Base-by-base conservation (phyloP, 805 yeast genomes). In the Candida ovalis region DNA sequence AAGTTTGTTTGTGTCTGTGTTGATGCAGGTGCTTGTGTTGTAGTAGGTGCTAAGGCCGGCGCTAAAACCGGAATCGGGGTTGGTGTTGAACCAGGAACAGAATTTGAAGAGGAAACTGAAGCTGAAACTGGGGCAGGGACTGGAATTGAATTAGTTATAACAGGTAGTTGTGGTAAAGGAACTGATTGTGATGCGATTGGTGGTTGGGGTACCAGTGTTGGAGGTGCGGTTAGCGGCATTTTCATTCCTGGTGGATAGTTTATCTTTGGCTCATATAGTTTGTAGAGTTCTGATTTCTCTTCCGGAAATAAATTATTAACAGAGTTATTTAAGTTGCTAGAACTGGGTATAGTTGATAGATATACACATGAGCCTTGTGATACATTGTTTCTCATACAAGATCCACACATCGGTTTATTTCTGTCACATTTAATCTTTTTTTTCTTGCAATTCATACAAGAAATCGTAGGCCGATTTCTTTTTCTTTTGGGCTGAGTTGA, bases 391-490 rank as follows among this genome's bases (percentile, higher is more conserved):
- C 49, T 51, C 1, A 46, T 7, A 52, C 74, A 69, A 2, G 68
- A 57, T 0, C 67, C 64, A 50, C 74, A 69, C 15, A 48, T 50
- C 8, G 73, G 74, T 55, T 62, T 60, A 9, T 40, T 45, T 23
- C 70, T 54, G 48, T 69, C 72, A 54, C 74, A 69, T 48, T 74
- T 76, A 15, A 77, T 78, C 53, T 77, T 77, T 46, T 79, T 62
- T 55, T 73, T 67, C 49, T 79, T 69, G 56, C 82, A 77, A 40
- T 71, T 53, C 44, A 60, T 42, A 51, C 69, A 64, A 4, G 68
- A 64, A 1, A 76, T 64, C 3, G 80, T 76, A 4, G 72, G 73
- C 56, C 81, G 68, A 58, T 76, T 76, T 54, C 81, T 66, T 51
- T 67, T 72, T 49, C 72, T 60, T 45, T 53, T 50, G 27, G 55